These are phyloP conservation scores for Tulasnella sp. DNA, from an alignment of 768 basidiomycete species.

Conservation along the genomic window DNA sequence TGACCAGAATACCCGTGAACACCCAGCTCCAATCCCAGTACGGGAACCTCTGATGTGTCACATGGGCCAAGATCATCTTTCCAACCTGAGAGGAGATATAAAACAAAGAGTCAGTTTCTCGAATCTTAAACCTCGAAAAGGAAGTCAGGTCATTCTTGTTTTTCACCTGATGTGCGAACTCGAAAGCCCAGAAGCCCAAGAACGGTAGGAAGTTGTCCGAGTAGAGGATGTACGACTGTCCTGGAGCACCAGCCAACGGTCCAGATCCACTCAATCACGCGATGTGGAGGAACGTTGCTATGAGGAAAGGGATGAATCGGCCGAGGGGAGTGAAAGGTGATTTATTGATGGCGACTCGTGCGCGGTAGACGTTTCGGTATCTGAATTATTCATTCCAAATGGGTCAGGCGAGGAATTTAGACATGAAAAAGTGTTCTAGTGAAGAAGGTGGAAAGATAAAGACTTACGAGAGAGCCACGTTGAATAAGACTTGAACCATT, in stretches of 20 bases:
- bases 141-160: too few species aligned
- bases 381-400: slow-evolving; percentile 28
- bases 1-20: slow-evolving; percentile 60
- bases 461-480: slow-evolving; percentile 59
- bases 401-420: not conserved
- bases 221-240: slow-evolving; percentile 50
- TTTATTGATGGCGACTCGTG: slow-evolving; percentile 35
- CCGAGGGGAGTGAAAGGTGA: slow-evolving; percentile 46
- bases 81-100: slow-evolving; percentile 52
- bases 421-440: not conserved
- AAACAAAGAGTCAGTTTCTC: too few species aligned
- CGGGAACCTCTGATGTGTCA: slow-evolving; percentile 75
- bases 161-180: slow-evolving; percentile 59
- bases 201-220: slow-evolving; percentile 77
- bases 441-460: not conserved
- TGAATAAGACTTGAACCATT: slow-evolving; percentile 54
- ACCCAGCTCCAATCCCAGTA: slow-evolving; percentile 81
- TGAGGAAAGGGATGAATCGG: slow-evolving; percentile 68
- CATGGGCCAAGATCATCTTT: slow-evolving; percentile 85
- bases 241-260: slow-evolving; percentile 50
- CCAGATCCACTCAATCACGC: slow-evolving; percentile 58
- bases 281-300: slow-evolving; percentile 59
- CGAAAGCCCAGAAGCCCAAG: slow-evolving; percentile 84
- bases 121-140: too few species aligned
- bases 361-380: slow-evolving; percentile 70